phyloP scores from a whole-genome alignment of 1,284 basidiomycete species.

The Malassezia vespertilionis region DNA sequence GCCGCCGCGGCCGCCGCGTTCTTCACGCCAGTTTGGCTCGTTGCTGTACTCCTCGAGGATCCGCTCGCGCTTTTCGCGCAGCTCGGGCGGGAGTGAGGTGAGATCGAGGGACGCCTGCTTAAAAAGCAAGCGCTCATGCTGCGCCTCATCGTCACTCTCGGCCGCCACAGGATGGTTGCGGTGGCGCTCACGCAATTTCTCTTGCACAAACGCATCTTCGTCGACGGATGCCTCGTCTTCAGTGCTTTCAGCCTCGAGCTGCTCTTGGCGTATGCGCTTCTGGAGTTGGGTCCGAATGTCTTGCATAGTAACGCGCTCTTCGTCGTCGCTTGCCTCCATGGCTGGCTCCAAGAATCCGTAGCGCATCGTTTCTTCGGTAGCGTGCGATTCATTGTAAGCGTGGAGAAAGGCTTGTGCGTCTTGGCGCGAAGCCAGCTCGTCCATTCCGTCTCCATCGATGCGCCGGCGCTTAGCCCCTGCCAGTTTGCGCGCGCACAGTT shows the following conservation, averaged over 20 bases:
- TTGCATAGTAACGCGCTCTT: constrained; percentile 12
- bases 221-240: not conserved
- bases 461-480: constrained; percentile 30
- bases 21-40: constrained; percentile 15
- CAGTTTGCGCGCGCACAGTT: constrained; percentile 17
- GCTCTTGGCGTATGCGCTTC: too few species aligned
- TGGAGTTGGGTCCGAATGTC: constrained; percentile 10
- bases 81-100: not conserved
- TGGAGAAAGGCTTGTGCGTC: constrained; percentile 33
- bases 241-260: not conserved
- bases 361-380: constrained; percentile 21
- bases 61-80: constrained; percentile 5
- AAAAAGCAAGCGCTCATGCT: constrained; percentile 9
- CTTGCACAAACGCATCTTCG: not conserved
- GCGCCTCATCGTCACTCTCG: not conserved
- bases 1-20: constrained; percentile 11
- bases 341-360: constrained; percentile 27
- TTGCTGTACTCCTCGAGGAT: constrained; percentile 16
- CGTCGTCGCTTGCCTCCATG: constrained; percentile 14
- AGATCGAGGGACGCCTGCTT: constrained; percentile 4
- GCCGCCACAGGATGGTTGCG: not conserved
- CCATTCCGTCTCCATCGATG: constrained; percentile 31
- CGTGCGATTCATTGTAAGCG: constrained; percentile 28
- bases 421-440: constrained; percentile 25
- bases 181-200: not conserved